phyloP scores from a whole-genome alignment of 495 filamentous ascomycete genomes.

The Darksidea phi region DNA sequence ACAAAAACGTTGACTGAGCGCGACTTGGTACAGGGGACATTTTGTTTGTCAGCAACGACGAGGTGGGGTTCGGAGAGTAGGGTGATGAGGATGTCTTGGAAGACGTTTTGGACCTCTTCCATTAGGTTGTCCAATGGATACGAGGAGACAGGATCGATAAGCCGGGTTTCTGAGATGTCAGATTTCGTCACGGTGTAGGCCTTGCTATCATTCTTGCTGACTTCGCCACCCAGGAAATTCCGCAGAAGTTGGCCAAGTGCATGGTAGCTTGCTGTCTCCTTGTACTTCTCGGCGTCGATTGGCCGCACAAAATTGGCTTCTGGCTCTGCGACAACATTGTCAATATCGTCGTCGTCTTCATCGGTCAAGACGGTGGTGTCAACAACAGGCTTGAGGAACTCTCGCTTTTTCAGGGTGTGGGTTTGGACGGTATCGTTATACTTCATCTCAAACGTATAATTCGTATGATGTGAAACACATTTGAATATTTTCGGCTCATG shows the following conservation, averaged over 20 bases:
- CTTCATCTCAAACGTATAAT: slow-evolving; percentile 33
- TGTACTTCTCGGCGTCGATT: slow-evolving; percentile 35
- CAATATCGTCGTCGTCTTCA: slow-evolving; percentile 1
- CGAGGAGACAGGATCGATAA: slow-evolving; percentile 37
- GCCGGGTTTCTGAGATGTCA: slow-evolving; percentile 40
- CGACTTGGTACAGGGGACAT: slow-evolving; percentile 33
- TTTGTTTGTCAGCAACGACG: slow-evolving; percentile 31
- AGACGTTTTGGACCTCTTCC: slow-evolving; percentile 33
- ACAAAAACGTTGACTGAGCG: slow-evolving; percentile 39
- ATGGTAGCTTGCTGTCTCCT: slow-evolving; percentile 41
- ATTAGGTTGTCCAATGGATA: slow-evolving; percentile 37
- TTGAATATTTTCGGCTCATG: slow-evolving; percentile 39
- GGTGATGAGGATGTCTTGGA: slow-evolving; percentile 45
- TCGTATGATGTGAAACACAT: slow-evolving; percentile 41
- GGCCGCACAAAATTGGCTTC: slow-evolving; percentile 24
- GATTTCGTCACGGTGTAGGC: slow-evolving; percentile 38
- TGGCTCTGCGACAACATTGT: slow-evolving; percentile 9
- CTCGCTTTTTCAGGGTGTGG: slow-evolving; percentile 11
- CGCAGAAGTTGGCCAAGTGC: slow-evolving; percentile 39
- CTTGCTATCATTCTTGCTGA: slow-evolving; percentile 28
- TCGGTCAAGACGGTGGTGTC: slow-evolving; percentile 16
- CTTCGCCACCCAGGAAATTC: slow-evolving; percentile 36
- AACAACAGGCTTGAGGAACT: slow-evolving; percentile 31
- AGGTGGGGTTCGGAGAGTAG: slow-evolving; percentile 43
- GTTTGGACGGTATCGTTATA: slow-evolving; percentile 32